These are phyloP conservation scores for Zostera marina DNA, from an alignment of 116 monocot genomes.

Conservation along the genomic window DNA sequence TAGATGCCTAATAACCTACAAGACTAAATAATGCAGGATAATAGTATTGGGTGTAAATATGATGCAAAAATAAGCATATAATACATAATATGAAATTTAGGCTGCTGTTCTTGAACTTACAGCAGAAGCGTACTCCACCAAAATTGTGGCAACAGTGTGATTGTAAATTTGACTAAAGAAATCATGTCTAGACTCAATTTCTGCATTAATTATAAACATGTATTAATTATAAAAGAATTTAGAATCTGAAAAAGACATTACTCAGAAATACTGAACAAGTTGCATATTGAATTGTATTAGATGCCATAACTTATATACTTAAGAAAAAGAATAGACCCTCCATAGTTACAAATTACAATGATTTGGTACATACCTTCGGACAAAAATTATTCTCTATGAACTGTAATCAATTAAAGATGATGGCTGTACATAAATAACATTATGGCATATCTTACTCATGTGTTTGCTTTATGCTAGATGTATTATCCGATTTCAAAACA, in stretches of 20 bases:
- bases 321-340: not conserved
- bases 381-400: no score
- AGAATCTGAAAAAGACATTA: not conserved
- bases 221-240: not conserved
- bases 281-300: not conserved
- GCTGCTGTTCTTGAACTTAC: constrained; percentile 30
- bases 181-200: constrained; percentile 25
- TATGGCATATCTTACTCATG: not conserved
- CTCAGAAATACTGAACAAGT: not conserved
- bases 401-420: not conserved
- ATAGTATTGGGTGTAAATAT: no score
- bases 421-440: not conserved
- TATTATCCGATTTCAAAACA: not conserved
- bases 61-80: not conserved
- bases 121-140: constrained; percentile 82
- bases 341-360: not conserved
- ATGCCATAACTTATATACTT: not conserved
- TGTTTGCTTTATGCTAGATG: not conserved
- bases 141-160: constrained; percentile 58
- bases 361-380: no score
- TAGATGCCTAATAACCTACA: no score
- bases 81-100: not conserved
- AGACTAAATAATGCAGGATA: no score
- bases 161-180: constrained; percentile 48
- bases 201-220: constrained; percentile 14